These are phyloP conservation scores for Curvularia verruculosa DNA, from an alignment of 2,329 filamentous ascomycete genomes.

Conservation along the genomic window DNA sequence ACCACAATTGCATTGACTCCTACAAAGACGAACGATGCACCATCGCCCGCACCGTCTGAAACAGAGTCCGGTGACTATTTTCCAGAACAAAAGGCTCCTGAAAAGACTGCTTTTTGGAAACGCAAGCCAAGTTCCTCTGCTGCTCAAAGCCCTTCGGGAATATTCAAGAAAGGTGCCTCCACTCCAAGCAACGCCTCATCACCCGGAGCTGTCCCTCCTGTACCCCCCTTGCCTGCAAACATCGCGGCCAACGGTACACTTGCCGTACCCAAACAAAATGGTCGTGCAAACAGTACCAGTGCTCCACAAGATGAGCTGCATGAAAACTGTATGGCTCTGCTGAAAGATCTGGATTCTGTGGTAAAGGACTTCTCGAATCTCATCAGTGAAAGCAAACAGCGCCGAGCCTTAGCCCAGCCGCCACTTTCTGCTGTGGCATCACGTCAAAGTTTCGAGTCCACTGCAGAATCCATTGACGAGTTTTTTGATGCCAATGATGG, in stretches of 20 bases:
- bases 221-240: slow-evolving; percentile 45
- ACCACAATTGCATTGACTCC: slow-evolving; percentile 45
- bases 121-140: slow-evolving; percentile 71
- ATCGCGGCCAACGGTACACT: slow-evolving; percentile 36
- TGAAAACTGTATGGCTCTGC: slow-evolving; percentile 81
- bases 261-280: slow-evolving; percentile 46
- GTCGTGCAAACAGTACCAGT: slow-evolving; percentile 42
- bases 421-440: slow-evolving; percentile 53
- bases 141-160: slow-evolving; percentile 49
- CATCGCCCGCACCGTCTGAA: slow-evolving; percentile 50
- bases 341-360: slow-evolving; percentile 83
- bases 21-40: slow-evolving; percentile 34
- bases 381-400: slow-evolving; percentile 77
- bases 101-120: slow-evolving; percentile 88
- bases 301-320: slow-evolving; percentile 68
- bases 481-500: slow-evolving; percentile 88
- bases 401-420: slow-evolving; percentile 64
- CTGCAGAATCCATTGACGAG: slow-evolving; percentile 72
- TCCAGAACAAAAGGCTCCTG: slow-evolving; percentile 47
- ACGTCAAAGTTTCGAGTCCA: slow-evolving; percentile 77
- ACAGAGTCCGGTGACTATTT: slow-evolving; percentile 64
- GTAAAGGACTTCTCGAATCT: slow-evolving; percentile 81
- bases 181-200: slow-evolving; percentile 60
- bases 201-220: slow-evolving; percentile 45
- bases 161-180: slow-evolving; percentile 58